Conservation (phyloP, 2,329 filamentous ascomycete genomes). For the Ambrosiella xylebori region DNA sequence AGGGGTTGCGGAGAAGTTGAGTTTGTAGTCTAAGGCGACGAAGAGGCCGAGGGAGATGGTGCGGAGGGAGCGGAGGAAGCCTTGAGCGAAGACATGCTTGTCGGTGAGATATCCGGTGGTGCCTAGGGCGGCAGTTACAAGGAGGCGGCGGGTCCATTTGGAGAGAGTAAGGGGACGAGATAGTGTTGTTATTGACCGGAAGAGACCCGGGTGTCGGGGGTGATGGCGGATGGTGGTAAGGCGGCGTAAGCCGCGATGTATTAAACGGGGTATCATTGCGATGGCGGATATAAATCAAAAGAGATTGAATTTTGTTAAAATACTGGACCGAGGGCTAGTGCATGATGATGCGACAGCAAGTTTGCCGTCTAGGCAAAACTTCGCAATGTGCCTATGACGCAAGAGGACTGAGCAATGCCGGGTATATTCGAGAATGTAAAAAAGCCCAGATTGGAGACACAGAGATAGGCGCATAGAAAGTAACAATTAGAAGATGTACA, state of each 20-base stretch:
- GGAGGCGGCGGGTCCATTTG: slow-evolving; percentile 54
- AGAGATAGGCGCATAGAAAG: background rate
- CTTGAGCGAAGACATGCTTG: slow-evolving; percentile 58
- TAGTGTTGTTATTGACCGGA: background rate
- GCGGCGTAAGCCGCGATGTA: background rate
- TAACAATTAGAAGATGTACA: background rate
- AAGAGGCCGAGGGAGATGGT: slow-evolving; percentile 68
- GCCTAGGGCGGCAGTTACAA: slow-evolving; percentile 40
- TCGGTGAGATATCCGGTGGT: slow-evolving; percentile 54
- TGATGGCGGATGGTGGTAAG: background rate
- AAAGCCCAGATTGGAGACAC: background rate
- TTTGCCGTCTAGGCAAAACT: background rate
- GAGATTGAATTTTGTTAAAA: background rate
- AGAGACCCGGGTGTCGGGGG: background rate
- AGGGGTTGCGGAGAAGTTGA: slow-evolving; percentile 79
- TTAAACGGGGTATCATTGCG: background rate
- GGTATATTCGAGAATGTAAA: background rate
- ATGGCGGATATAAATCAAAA: background rate
- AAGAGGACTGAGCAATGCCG: background rate
- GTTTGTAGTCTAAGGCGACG: slow-evolving; percentile 83
- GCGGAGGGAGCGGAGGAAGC: slow-evolving; percentile 57
- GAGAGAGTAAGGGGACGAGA: background rate
- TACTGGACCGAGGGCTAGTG: background rate
- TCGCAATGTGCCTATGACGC: background rate
- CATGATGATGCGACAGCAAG: background rate